phyloP scores from a whole-genome alignment of 106 monocot species.

The Amphibolis antarctica region DNA sequence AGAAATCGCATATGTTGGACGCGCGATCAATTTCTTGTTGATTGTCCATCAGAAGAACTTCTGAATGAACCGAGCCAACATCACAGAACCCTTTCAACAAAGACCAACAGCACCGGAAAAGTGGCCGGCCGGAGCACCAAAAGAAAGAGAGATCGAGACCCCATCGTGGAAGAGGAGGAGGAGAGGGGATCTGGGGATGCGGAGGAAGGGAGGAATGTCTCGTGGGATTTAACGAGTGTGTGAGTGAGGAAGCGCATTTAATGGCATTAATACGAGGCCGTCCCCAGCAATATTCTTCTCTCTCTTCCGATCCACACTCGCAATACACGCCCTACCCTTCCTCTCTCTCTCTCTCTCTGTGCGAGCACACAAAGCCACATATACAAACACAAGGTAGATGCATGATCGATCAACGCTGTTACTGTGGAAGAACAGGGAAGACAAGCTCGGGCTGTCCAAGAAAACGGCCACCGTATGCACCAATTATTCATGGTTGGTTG shows the following conservation, averaged over 20 bases:
- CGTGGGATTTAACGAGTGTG: slow-evolving; percentile 35
- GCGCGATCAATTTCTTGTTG: too few relatives aligned
- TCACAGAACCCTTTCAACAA: slow-evolving; percentile 60
- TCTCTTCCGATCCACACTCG: neutral
- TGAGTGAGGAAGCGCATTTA: slow-evolving; percentile 37
- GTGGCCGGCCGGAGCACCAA: neutral
- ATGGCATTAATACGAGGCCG: slow-evolving; percentile 47
- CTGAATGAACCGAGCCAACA: slow-evolving; percentile 90
- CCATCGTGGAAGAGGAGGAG: neutral
- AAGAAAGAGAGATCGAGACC: slow-evolving; percentile 1
- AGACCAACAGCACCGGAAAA: neutral
- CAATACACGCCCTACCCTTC: neutral
- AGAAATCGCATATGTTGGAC: slow-evolving; percentile 8
- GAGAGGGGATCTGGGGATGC: too few relatives aligned
- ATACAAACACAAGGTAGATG: neutral
- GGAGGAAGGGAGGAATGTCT: slow-evolving; percentile 30
- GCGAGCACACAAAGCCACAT: too few relatives aligned
- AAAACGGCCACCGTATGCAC: neutral
- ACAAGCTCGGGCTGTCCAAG: neutral
- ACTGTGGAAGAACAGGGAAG: neutral
- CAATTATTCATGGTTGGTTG: neutral
- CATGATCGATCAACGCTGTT: too few relatives aligned
- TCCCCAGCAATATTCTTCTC: slow-evolving; percentile 6
- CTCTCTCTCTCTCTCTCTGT: neutral
- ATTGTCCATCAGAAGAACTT: neutral